A percentile compares a stretch with the other conserved stretches of the same genome.
phyloP scores from a whole-genome alignment of 1,139 yeast genomes.

The Lodderomyces orthopsilosis region DNA sequence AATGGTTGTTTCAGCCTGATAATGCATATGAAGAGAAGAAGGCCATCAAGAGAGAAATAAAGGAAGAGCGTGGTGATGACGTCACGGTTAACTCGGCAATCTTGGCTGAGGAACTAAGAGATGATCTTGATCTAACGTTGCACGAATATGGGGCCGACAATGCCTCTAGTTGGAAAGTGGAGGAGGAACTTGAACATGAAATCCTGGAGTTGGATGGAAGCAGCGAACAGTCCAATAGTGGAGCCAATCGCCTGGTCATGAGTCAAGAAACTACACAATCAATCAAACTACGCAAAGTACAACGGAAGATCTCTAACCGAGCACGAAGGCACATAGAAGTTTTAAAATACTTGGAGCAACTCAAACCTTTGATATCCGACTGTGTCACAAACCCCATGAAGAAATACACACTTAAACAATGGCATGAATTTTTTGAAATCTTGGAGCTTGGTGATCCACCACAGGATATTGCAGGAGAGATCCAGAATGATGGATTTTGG shows the following conservation, averaged over 20 bases:
- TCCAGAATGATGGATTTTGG: slow-evolving; percentile 35
- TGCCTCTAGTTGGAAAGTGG: neutral
- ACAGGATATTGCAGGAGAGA: neutral
- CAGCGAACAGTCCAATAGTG: neutral
- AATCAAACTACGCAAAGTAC: slow-evolving; percentile 1
- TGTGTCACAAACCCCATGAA: slow-evolving; percentile 31
- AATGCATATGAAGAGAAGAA: slow-evolving; percentile 9
- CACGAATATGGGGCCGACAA: slow-evolving; percentile 3
- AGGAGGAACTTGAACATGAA: neutral
- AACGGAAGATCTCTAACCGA: slow-evolving; percentile 9
- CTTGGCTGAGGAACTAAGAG: slow-evolving; percentile 10
- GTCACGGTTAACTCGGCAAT: slow-evolving; percentile 9
- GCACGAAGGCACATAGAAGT: slow-evolving; percentile 18
- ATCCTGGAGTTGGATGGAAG: neutral
- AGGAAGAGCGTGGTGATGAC: slow-evolving; percentile 17
- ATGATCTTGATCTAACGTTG: slow-evolving; percentile 10
- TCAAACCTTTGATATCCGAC: slow-evolving; percentile 32
- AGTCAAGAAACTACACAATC: too few species aligned
- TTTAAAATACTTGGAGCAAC: slow-evolving; percentile 18
- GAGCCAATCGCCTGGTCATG: neutral
- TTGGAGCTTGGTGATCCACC: slow-evolving; percentile 9
- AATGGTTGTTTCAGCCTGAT: slow-evolving; percentile 12
- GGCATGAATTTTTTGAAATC: slow-evolving; percentile 26
- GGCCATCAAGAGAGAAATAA: slow-evolving; percentile 7
- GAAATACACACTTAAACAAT: slow-evolving; percentile 31